These are phyloP conservation scores for Elsinoe fawcettii DNA, from an alignment of 2,329 filamentous ascomycete species.

Conservation along the genomic window DNA sequence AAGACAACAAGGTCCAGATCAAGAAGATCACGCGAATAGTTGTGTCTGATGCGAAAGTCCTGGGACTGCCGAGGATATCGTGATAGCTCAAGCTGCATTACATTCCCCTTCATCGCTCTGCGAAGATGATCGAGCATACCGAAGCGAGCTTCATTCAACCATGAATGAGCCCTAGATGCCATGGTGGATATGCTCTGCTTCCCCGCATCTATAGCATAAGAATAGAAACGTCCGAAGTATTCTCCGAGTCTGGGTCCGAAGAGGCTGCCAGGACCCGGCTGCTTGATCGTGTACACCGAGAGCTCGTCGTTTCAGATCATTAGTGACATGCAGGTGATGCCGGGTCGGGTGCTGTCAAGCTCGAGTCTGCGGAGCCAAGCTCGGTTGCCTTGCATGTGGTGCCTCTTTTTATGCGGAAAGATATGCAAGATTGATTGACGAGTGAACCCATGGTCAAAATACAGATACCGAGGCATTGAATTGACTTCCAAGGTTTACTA, in stretches of 20 bases:
- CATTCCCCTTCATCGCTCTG: too few relatives aligned
- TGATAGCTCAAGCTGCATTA: background rate
- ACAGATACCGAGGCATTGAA: conserved; percentile 1
- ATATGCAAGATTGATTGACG: background rate
- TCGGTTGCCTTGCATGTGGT: background rate
- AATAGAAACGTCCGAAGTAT: background rate
- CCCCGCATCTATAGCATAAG: background rate
- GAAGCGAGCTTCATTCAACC: too few relatives aligned
- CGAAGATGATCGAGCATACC: too few relatives aligned
- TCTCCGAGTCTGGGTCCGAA: background rate
- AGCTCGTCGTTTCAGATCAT: background rate
- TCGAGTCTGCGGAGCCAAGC: background rate
- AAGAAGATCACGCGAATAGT: conserved; percentile 80
- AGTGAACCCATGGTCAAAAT: background rate
- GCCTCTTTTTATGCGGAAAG: background rate
- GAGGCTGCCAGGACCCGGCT: background rate
- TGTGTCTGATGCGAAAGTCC: conserved; percentile 58
- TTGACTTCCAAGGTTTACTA: conserved; percentile 4
- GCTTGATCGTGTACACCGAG: background rate
- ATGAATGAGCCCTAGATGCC: background rate
- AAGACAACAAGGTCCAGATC: conserved; percentile 71
- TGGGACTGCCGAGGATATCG: background rate
- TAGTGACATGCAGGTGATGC: background rate
- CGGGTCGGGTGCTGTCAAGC: background rate
- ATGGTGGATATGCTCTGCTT: background rate